Percentiles rank a stretch among this genome's conserved stretches.
Conservation (phyloP, 106 monocot species). For the Triglochin maritima region DNA sequence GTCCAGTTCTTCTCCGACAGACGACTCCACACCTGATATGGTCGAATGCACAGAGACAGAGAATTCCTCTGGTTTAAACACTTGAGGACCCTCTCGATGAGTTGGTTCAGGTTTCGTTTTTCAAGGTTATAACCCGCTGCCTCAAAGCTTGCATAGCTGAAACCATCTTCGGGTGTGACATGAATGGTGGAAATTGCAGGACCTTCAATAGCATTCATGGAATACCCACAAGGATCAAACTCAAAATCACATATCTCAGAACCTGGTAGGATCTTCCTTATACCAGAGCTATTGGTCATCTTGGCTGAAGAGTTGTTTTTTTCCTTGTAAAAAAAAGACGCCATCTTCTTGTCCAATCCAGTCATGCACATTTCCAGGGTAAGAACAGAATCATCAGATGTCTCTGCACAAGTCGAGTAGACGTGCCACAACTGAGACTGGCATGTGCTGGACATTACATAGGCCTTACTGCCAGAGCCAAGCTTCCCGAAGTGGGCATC, state of each 20-base stretch:
- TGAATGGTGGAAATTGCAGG: slow-evolving; percentile 56
- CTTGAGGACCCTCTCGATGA: slow-evolving; percentile 44
- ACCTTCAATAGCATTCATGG: slow-evolving; percentile 70
- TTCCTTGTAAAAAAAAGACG: slow-evolving; percentile 71
- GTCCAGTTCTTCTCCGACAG: not conserved
- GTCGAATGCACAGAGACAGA: slow-evolving; percentile 33
- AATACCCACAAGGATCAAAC: slow-evolving; percentile 86
- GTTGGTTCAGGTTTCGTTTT: slow-evolving; percentile 6
- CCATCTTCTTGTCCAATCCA: slow-evolving; percentile 33
- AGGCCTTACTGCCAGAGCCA: slow-evolving; percentile 47
- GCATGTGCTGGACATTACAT: slow-evolving; percentile 44
- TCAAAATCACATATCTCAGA: slow-evolving; percentile 87
- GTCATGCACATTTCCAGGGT: slow-evolving; percentile 99
- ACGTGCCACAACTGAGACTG: slow-evolving; percentile 72
- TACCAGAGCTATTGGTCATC: slow-evolving; percentile 70
- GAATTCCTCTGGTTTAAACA: slow-evolving; percentile 41
- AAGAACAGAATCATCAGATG: slow-evolving; percentile 42
- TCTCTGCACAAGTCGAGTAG: slow-evolving; percentile 41
- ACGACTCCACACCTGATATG: slow-evolving; percentile 20
- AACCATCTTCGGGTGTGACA: slow-evolving; percentile 81
- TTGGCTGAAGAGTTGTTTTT: slow-evolving; percentile 23
- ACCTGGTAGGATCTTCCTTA: slow-evolving; percentile 58
- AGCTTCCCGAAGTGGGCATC: slow-evolving; percentile 48
- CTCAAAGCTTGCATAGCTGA: slow-evolving; percentile 73
- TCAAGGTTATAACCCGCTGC: slow-evolving; percentile 48